phyloP scores from a whole-genome alignment of 345 rosid genomes.

The Acer campestre region DNA sequence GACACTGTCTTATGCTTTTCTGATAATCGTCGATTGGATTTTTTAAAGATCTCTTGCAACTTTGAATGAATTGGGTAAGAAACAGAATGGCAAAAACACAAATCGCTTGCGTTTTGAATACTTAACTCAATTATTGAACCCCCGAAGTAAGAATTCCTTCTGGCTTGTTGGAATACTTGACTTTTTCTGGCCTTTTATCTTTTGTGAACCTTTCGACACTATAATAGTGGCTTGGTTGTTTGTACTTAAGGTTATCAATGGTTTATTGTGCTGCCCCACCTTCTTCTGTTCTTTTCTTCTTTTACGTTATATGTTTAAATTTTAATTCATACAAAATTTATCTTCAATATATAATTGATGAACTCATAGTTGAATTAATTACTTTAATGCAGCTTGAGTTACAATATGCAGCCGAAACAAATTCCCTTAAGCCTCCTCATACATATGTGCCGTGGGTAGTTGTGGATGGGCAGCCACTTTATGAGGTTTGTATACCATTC shows the following conservation, averaged over 20 bases:
- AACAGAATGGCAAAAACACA: background rate
- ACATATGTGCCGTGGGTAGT: conserved; percentile 93
- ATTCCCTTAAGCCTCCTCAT: conserved; percentile 85
- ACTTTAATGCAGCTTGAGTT: conserved; percentile 69
- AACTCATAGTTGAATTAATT: background rate
- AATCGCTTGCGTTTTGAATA: background rate
- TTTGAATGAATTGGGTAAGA: background rate
- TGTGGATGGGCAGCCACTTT: conserved; percentile 91
- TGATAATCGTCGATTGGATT: background rate
- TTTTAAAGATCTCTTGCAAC: background rate
- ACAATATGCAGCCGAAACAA: conserved; percentile 79
- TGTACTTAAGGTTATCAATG: background rate
- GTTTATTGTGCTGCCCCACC: background rate
- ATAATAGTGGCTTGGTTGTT: background rate
- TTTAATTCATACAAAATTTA: background rate
- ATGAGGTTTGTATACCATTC: conserved; percentile 52
- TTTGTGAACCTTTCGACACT: background rate
- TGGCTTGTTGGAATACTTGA: background rate
- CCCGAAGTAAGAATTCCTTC: background rate
- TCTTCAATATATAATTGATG: background rate
- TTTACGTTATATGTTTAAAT: background rate
- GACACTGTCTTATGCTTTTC: background rate
- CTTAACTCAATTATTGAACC: background rate
- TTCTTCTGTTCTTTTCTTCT: background rate
- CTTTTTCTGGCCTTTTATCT: background rate